These are phyloP conservation scores for Neurospora sp. DNA, from an alignment of 495 filamentous ascomycete genomes.

Conservation along the genomic window DNA sequence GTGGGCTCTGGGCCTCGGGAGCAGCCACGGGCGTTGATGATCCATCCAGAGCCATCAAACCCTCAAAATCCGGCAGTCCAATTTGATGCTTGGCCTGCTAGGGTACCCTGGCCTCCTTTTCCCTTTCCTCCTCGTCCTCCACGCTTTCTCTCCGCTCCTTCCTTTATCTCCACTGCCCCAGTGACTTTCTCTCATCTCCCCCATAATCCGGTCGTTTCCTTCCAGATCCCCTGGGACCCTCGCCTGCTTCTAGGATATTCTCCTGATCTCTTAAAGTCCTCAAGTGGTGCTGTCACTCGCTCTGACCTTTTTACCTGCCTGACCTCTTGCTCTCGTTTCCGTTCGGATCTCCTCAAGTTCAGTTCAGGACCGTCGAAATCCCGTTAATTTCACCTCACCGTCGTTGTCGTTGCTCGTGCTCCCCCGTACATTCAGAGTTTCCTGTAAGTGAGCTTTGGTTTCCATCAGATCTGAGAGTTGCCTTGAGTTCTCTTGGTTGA, in stretches of 20 bases:
- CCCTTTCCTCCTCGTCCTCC: constrained; percentile 1
- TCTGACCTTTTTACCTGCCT: constrained; percentile 8
- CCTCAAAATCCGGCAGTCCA: constrained; percentile 2
- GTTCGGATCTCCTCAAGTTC: not conserved
- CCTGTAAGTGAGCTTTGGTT: not conserved
- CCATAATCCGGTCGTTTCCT: constrained; percentile 3
- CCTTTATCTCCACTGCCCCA: constrained; percentile 8
- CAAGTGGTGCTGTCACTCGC: constrained; percentile 20
- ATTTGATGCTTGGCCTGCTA: not conserved
- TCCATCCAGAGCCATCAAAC: not conserved
- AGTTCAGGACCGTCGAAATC: not conserved
- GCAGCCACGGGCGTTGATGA: constrained; percentile 7
- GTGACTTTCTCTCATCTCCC: not conserved
- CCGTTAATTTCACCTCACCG: not conserved
- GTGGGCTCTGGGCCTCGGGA: constrained; percentile 8
- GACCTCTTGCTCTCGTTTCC: constrained; percentile 13
- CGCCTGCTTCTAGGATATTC: constrained; percentile 3
- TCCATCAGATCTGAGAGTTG: not conserved
- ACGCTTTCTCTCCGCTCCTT: constrained; percentile 5
- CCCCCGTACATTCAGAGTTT: not conserved
- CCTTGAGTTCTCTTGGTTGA: not conserved
- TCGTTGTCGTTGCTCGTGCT: constrained; percentile 1
- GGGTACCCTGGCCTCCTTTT: constrained; percentile 8
- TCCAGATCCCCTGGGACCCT: constrained; percentile 4
- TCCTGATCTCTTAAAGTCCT: not conserved